Percentiles rank a stretch among this genome's conserved stretches.
Evolutionary conservation across 768 basidiomycete genomes (phyloP).

Genomic region (Gloeostereum incarnatum): DNA sequence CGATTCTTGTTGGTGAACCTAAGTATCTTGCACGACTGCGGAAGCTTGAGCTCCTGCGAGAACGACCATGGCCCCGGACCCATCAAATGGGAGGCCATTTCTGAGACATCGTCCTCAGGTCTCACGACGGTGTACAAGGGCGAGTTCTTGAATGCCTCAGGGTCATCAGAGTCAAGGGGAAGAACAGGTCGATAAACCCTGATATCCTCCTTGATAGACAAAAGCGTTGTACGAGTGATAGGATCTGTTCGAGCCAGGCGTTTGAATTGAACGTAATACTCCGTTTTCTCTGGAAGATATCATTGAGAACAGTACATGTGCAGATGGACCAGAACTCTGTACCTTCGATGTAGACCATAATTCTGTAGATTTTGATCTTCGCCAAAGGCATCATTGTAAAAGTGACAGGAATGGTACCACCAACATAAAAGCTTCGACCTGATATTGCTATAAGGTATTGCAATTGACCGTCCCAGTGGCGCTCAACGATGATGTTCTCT

Average conservation of each 20-base stretch:
- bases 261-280: constrained; percentile 66
- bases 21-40: constrained; percentile 49
- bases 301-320: neutral
- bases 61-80: constrained; percentile 87
- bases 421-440: constrained; percentile 73
- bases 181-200: constrained; percentile 55
- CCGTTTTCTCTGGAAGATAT: constrained; percentile 55
- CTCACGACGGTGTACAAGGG: constrained; percentile 48
- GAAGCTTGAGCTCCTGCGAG: constrained; percentile 58
- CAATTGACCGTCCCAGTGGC: constrained; percentile 86
- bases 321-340: constrained; percentile 12
- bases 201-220: constrained; percentile 50
- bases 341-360: constrained; percentile 80
- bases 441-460: constrained; percentile 72
- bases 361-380: constrained; percentile 72
- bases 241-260: constrained; percentile 65
- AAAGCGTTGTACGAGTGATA: constrained; percentile 46
- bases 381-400: constrained; percentile 77
- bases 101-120: constrained; percentile 42
- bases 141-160: constrained; percentile 52
- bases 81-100: constrained; percentile 51
- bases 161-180: constrained; percentile 67
- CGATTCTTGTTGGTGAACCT: constrained; percentile 78
- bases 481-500: constrained; percentile 73
- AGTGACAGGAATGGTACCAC: constrained; percentile 70